phyloP scores from a whole-genome alignment of 805 yeast species.

The Cyberlindnera samutprakarnensis region DNA sequence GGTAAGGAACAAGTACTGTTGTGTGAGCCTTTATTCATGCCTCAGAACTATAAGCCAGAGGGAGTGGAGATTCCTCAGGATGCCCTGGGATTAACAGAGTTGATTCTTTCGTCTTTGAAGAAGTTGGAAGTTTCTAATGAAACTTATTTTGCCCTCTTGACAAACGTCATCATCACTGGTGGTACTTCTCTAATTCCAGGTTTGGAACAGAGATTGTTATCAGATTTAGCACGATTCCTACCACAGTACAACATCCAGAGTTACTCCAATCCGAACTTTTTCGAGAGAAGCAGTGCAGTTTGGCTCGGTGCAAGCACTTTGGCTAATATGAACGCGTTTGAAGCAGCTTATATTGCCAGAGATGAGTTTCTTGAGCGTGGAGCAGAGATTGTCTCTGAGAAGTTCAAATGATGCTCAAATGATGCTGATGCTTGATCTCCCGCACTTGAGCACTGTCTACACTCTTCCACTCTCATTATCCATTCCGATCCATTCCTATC shows the following conservation, averaged over 20 bases:
- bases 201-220: slow-evolving; percentile 55
- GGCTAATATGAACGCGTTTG: slow-evolving; percentile 73
- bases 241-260: slow-evolving; percentile 54
- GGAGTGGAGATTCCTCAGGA: slow-evolving; percentile 13
- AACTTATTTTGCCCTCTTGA: slow-evolving; percentile 34
- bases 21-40: slow-evolving; percentile 67
- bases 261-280: slow-evolving; percentile 56
- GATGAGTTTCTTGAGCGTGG: slow-evolving; percentile 72
- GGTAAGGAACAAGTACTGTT: slow-evolving; percentile 47
- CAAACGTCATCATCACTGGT: slow-evolving; percentile 71
- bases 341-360: slow-evolving; percentile 67
- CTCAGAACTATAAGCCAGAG: slow-evolving; percentile 43
- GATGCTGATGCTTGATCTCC: too few species aligned
- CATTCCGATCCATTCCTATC: too few species aligned
- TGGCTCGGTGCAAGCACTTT: slow-evolving; percentile 82
- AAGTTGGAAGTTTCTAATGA: slow-evolving; percentile 34
- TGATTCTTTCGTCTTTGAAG: slow-evolving; percentile 34
- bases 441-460: too few species aligned
- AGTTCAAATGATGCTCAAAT: slow-evolving; percentile 30
- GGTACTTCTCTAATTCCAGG: slow-evolving; percentile 67
- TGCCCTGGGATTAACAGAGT: slow-evolving; percentile 26
- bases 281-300: slow-evolving; percentile 59
- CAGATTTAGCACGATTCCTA: slow-evolving; percentile 51
- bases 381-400: slow-evolving; percentile 34
- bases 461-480: too few species aligned